These are phyloP conservation scores for Peltaster fructicola DNA, from an alignment of 2,329 filamentous ascomycete genomes.

Conservation along the genomic window DNA sequence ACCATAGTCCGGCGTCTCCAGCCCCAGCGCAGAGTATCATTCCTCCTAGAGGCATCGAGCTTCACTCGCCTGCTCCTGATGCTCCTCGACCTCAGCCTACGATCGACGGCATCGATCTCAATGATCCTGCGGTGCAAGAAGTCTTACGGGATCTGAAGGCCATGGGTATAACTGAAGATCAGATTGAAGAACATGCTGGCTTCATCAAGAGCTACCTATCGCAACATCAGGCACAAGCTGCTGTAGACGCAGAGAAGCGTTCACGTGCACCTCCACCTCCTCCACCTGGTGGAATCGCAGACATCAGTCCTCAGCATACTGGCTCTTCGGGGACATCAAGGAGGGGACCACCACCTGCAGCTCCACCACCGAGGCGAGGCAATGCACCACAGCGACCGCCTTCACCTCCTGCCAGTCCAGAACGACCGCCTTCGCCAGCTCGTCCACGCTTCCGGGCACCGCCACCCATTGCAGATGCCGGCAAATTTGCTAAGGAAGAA, in stretches of 20 bases:
- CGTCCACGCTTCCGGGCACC: slow-evolving; percentile 64
- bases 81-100: slow-evolving; percentile 18
- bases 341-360: slow-evolving; percentile 44
- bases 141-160: slow-evolving; percentile 42
- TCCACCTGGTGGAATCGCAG: slow-evolving; percentile 31
- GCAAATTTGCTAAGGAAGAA: slow-evolving; percentile 55
- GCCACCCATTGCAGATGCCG: slow-evolving; percentile 75
- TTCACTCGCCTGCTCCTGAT: slow-evolving; percentile 19
- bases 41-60: slow-evolving; percentile 25
- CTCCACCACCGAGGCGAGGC: slow-evolving; percentile 22
- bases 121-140: slow-evolving; percentile 43
- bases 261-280: slow-evolving; percentile 37
- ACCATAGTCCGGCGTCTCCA: slow-evolving; percentile 27
- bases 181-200: slow-evolving; percentile 48
- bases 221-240: slow-evolving; percentile 39
- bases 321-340: slow-evolving; percentile 37
- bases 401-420: slow-evolving; percentile 38
- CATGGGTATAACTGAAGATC: slow-evolving; percentile 52
- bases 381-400: slow-evolving; percentile 23
- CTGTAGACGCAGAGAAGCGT: slow-evolving; percentile 26
- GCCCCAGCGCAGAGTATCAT: slow-evolving; percentile 32
- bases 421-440: slow-evolving; percentile 55
- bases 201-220: slow-evolving; percentile 53
- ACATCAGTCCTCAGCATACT: slow-evolving; percentile 44
- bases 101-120: slow-evolving; percentile 33